phyloP scores from a whole-genome alignment of 331 rosid genomes.

The Dryas integrifolia region DNA sequence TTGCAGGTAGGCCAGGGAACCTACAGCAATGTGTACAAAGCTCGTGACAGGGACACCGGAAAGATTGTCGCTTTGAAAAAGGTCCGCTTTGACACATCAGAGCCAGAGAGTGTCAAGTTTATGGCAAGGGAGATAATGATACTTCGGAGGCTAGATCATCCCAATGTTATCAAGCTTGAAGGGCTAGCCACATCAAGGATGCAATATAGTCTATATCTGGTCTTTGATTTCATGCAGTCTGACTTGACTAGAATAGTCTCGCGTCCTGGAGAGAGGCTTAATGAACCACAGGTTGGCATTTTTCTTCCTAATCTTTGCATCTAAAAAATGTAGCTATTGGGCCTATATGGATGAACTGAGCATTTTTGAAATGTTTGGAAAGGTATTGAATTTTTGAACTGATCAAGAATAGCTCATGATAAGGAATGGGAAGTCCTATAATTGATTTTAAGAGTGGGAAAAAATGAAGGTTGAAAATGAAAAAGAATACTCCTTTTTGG shows the following conservation, averaged over 20 bases:
- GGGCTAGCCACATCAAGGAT: constrained; percentile 81
- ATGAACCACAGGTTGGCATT: constrained; percentile 57
- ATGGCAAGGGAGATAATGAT: constrained; percentile 88
- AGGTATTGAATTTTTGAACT: background rate
- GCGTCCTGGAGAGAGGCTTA: constrained; percentile 48
- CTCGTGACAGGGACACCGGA: constrained; percentile 55
- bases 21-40: constrained; percentile 87
- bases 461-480: background rate
- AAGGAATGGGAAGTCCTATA: background rate
- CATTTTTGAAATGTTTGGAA: background rate
- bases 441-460: background rate
- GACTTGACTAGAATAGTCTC: constrained; percentile 63
- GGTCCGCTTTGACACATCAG: constrained; percentile 78
- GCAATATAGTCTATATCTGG: constrained; percentile 87
- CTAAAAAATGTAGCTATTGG: background rate
- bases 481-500: background rate
- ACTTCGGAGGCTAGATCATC: constrained; percentile 63
- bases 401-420: background rate
- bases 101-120: constrained; percentile 69
- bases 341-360: background rate
- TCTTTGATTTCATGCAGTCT: constrained; percentile 55
- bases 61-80: constrained; percentile 83
- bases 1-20: constrained; percentile 79
- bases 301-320: background rate
- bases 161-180: constrained; percentile 77